Evolutionary conservation across 345 rosid species (phyloP).

Genomic region (Linum tenue): DNA sequence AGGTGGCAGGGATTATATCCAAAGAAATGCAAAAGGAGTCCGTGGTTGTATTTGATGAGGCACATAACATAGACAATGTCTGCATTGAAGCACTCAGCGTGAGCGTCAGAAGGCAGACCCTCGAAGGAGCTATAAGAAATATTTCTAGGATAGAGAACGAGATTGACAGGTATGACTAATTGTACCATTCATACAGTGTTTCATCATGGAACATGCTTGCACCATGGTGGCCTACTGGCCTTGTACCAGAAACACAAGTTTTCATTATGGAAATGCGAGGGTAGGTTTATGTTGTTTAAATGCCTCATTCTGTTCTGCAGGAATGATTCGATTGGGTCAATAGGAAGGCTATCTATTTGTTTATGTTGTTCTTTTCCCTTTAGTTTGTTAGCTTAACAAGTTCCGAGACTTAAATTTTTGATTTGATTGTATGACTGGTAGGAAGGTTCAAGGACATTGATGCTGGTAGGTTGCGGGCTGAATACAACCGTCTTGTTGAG

Average conservation of each 20-base stretch:
- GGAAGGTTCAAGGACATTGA: constrained; percentile 99
- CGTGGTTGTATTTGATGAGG: constrained; percentile 95
- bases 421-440: constrained; percentile 53
- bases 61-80: constrained; percentile 93
- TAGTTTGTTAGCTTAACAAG: background rate
- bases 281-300: background rate
- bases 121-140: constrained; percentile 91
- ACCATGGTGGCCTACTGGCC: background rate
- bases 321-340: background rate
- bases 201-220: background rate
- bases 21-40: constrained; percentile 95
- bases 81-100: constrained; percentile 98
- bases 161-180: constrained; percentile 61
- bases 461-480: constrained; percentile 85
- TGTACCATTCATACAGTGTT: background rate
- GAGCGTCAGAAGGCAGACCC: constrained; percentile 78
- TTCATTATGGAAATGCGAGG: no score
- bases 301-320: background rate
- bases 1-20: constrained; percentile 94
- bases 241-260: background rate
- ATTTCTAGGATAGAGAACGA: constrained; percentile 60
- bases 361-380: background rate
- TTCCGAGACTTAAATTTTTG: constrained; percentile 16
- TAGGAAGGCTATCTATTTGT: background rate
- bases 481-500: constrained; percentile 84